Conservation (phyloP, 208 protist species). For the Acanthamoeba culbertsoni region DNA sequence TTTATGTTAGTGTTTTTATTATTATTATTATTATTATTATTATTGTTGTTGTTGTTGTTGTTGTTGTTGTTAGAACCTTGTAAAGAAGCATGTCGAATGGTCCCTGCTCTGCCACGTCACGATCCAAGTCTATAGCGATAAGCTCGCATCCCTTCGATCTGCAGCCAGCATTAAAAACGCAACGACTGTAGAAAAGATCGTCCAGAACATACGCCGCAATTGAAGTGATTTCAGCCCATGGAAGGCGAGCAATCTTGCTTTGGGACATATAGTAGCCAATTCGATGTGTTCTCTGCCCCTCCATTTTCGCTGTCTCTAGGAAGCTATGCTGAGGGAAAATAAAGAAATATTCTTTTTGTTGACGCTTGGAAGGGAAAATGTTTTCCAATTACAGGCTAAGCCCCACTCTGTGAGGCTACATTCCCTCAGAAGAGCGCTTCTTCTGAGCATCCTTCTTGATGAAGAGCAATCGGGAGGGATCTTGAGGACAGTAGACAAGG, state of each 20-base stretch:
- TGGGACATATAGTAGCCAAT: constrained; percentile 39
- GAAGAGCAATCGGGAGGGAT: background rate
- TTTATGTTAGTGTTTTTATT: no score
- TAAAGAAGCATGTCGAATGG: constrained; percentile 43
- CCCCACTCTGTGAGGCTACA: background rate
- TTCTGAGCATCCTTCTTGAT: constrained; percentile 24
- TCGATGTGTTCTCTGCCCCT: background rate
- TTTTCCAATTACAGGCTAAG: background rate
- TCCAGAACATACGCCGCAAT: background rate
- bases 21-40: no score
- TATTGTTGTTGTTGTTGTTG: no score
- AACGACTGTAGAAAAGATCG: background rate
- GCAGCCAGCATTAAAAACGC: background rate
- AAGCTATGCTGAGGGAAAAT: background rate
- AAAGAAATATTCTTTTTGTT: background rate
- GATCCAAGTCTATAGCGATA: background rate
- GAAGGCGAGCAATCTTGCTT: background rate
- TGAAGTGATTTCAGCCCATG: background rate
- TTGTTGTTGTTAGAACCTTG: constrained; percentile 13
- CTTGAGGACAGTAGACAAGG: background rate
- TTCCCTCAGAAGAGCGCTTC: constrained; percentile 52
- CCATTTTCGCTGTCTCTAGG: background rate
- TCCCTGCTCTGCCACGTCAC: background rate
- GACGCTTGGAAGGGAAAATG: no score
- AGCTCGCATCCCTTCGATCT: background rate